Base-by-base conservation (phyloP, 495 filamentous ascomycete species). In the Podospora australis region DNA sequence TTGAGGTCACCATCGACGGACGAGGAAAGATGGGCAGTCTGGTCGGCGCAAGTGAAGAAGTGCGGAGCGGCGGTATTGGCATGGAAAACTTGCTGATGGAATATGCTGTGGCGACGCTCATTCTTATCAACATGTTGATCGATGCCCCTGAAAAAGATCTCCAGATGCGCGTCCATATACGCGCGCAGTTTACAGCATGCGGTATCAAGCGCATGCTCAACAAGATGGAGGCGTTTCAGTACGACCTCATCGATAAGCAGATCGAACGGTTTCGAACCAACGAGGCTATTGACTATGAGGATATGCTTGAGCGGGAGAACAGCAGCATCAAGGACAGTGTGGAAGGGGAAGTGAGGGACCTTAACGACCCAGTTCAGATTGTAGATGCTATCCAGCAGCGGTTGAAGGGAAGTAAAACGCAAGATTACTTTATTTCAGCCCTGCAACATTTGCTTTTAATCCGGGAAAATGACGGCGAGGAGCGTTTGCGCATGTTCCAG, bases 11-110 rank as follows among this genome's bases (percentile, higher is more conserved):
- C 8, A 82, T 96, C 42, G 92, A 98, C 68, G 92, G 92, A 23
- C 82, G 92, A 49, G 92, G 92, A 32, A 98, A 98, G 77, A 95
- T 98, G 87, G 92, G 92, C 47, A 95, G 88, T 69, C 77, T 97
- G 51, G 92, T 98, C 21, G 92, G 92, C 40, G 92, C 92, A 6
- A 95, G 89, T 56, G 94, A 98, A 60, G 92, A 98, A 70, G 86
- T 96, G 52, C 87, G 92, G 60, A 95, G 87, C 66, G 92, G 94
- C 45, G 92, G 92, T 44, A 95, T 96, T 63, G 92, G 94, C 65
- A 94, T 97, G 88, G 92, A 98, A 76, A 97, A 96, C 60, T 78
- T 95, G 40, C 78, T 98, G 11, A 98, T 98, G 92, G 92, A 98
- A 76, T 98, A 98, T 59, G 94, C 90, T 9, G 88, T 97, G 40